Evolutionary conservation across 1,139 yeast species (phyloP).

Genomic region (Taphrina flavorubra): DNA sequence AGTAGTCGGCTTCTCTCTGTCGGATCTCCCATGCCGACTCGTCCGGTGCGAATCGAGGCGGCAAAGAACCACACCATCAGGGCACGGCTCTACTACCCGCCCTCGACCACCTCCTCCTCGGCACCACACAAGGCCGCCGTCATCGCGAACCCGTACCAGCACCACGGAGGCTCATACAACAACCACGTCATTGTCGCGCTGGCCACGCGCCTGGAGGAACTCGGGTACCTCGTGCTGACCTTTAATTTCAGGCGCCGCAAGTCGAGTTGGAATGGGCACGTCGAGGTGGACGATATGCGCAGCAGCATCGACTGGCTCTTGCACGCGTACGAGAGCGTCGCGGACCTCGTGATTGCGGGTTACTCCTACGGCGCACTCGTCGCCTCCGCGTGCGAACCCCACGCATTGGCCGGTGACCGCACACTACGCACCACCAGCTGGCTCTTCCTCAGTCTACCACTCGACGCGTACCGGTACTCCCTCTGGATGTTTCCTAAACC

Average conservation of each 20-base stretch:
- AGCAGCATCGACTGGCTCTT: slow-evolving; percentile 29
- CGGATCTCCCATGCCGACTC: slow-evolving; percentile 18
- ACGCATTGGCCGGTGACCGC: slow-evolving; percentile 21
- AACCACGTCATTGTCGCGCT: slow-evolving; percentile 35
- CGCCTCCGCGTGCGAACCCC: slow-evolving; percentile 39
- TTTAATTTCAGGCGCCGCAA: slow-evolving; percentile 36
- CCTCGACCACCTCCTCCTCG: slow-evolving; percentile 15
- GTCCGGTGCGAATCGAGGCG: slow-evolving; percentile 37
- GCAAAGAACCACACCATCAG: slow-evolving; percentile 27
- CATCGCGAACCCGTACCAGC: slow-evolving; percentile 34
- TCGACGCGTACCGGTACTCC: slow-evolving; percentile 22
- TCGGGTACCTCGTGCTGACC: slow-evolving; percentile 35
- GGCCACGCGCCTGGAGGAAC: slow-evolving; percentile 18
- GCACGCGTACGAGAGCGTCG: slow-evolving; percentile 22
- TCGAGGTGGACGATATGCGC: slow-evolving; percentile 30
- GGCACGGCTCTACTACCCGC: slow-evolving; percentile 36
- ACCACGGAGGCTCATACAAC: slow-evolving; percentile 31
- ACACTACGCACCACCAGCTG: slow-evolving; percentile 8
- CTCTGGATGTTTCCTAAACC: slow-evolving; percentile 41
- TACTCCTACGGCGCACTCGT: slow-evolving; percentile 40
- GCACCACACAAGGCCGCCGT: slow-evolving; percentile 27
- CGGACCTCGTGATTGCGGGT: slow-evolving; percentile 33
- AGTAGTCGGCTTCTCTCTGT: too few relatives aligned
- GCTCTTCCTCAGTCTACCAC: slow-evolving; percentile 29
- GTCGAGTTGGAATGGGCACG: slow-evolving; percentile 28